Conservation (phyloP, 148 eudicot species). For the Persicaria tinctoria region DNA sequence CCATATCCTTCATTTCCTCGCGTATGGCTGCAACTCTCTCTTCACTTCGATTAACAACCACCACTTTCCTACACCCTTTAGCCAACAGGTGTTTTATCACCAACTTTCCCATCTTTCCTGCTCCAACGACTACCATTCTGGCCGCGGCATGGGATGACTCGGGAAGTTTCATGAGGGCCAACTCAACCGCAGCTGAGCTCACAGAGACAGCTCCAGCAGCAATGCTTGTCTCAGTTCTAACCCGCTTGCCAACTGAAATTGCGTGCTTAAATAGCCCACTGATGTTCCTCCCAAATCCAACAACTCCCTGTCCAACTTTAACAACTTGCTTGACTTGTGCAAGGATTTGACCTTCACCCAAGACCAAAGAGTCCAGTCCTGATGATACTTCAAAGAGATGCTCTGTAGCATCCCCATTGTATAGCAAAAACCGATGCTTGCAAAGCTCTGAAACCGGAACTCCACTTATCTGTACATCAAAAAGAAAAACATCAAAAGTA, state of each 20-base stretch:
- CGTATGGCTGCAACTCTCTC: conserved; percentile 68
- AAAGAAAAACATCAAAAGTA: neutral
- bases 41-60: conserved; percentile 76
- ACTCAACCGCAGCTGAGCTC: conserved; percentile 92
- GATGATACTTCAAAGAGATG: conserved; percentile 96
- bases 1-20: conserved; percentile 58
- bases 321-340: conserved; percentile 98
- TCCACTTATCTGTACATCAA: conserved; percentile 65
- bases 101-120: conserved; percentile 98
- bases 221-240: conserved; percentile 79
- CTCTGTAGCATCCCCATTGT: conserved; percentile 81
- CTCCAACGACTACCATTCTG: conserved; percentile 79
- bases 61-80: conserved; percentile 86
- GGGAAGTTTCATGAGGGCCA: conserved; percentile 88
- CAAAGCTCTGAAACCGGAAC: conserved; percentile 75
- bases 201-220: conserved; percentile 97
- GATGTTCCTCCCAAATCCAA: conserved; percentile 90
- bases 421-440: conserved; percentile 72
- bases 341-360: conserved; percentile 96
- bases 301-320: conserved; percentile 83
- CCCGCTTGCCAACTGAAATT: conserved; percentile 81
- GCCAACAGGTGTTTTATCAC: conserved; percentile 87
- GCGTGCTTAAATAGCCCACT: conserved; percentile 93
- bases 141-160: conserved; percentile 53
- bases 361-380: conserved; percentile 85